phyloP scores from a whole-genome alignment of 345 rosid species.

The Eucalyptus sideroxylon region DNA sequence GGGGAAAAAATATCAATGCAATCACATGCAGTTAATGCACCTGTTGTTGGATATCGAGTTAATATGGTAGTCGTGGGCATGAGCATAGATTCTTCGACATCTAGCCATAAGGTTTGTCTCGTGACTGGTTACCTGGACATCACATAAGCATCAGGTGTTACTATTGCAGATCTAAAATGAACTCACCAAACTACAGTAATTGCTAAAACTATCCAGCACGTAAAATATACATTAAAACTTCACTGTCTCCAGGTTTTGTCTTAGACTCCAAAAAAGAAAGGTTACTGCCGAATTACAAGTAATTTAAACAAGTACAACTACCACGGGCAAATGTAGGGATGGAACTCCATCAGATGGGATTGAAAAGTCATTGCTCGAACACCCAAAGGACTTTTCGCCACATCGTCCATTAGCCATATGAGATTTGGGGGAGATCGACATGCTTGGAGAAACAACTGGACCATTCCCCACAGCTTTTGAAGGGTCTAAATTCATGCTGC shows the following conservation, averaged over 20 bases:
- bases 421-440: constrained; percentile 15
- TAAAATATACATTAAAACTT: background rate
- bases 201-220: background rate
- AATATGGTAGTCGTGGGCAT: constrained; percentile 49
- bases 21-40: constrained; percentile 10
- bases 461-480: constrained; percentile 33
- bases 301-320: constrained; percentile 38
- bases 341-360: constrained; percentile 59
- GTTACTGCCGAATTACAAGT: background rate
- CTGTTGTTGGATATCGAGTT: constrained; percentile 81
- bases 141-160: background rate
- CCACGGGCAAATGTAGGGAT: constrained; percentile 78
- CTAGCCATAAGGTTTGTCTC: constrained; percentile 85
- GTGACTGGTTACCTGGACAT: constrained; percentile 60
- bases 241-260: background rate
- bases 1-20: background rate
- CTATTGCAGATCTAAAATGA: background rate
- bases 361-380: constrained; percentile 31
- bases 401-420: constrained; percentile 46
- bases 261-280: background rate
- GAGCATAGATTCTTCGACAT: constrained; percentile 94
- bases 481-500: constrained; percentile 66
- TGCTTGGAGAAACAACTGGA: constrained; percentile 27
- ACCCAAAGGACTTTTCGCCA: constrained; percentile 11
- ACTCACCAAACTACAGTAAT: background rate